These are phyloP conservation scores for Ceratocystis harringtonii DNA, from an alignment of 2,329 filamentous ascomycete genomes.

Conservation along the genomic window DNA sequence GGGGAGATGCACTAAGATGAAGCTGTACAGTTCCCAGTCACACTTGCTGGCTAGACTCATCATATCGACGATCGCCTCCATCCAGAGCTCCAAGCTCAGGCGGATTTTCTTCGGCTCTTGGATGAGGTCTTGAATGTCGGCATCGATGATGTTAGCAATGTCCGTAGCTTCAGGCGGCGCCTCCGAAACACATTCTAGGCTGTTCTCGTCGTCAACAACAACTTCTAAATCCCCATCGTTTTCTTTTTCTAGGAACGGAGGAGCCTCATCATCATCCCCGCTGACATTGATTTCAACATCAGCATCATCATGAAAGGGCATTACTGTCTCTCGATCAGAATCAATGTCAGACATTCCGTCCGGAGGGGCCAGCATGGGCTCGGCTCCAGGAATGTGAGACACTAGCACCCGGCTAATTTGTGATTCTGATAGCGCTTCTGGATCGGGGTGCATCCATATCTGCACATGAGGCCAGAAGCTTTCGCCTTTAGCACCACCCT, in stretches of 20 bases:
- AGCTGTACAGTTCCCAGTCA: conserved; percentile 89
- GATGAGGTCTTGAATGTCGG: background rate
- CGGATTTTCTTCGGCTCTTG: conserved; percentile 23
- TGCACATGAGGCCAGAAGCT: conserved; percentile 32
- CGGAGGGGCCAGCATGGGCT: conserved; percentile 13
- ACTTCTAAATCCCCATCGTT: background rate
- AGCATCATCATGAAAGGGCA: background rate
- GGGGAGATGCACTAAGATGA: conserved; percentile 70
- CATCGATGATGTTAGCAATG: no score
- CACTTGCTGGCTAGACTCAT: conserved; percentile 21
- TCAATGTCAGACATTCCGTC: conserved; percentile 17
- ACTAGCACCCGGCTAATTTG: conserved; percentile 38
- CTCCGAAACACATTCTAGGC: conserved; percentile 18
- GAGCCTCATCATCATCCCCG: conserved; percentile 15
- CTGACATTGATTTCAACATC: conserved; percentile 13
- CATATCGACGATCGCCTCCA: conserved; percentile 50
- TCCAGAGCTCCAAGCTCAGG: conserved; percentile 51
- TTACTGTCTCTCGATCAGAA: conserved; percentile 12
- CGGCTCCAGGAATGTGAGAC: conserved; percentile 25
- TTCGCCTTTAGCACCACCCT: conserved; percentile 27
- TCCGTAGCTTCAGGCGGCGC: conserved; percentile 21
- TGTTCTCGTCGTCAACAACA: conserved; percentile 1
- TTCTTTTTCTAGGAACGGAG: conserved; percentile 8
- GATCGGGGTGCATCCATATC: conserved; percentile 44
- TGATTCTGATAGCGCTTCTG: conserved; percentile 37